These are phyloP conservation scores for Vigna trinervia DNA, from an alignment of 306 rosid species.

Conservation along the genomic window DNA sequence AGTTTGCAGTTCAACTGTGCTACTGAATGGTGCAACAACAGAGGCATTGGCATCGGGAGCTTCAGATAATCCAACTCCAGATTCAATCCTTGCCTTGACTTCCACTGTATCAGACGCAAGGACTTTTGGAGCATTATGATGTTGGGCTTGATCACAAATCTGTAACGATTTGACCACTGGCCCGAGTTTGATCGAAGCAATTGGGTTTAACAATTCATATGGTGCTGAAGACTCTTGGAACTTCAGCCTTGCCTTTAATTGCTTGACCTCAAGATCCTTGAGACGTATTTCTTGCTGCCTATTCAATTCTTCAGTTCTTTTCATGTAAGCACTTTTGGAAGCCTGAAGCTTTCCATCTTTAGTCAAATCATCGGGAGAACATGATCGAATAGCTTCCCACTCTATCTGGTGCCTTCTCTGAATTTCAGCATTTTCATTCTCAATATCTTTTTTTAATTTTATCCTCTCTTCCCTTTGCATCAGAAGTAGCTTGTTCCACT, in stretches of 20 bases:
- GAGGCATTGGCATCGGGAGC: constrained; percentile 42
- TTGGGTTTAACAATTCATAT: constrained; percentile 54
- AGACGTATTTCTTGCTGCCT: constrained; percentile 46
- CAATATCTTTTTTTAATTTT: constrained; percentile 26
- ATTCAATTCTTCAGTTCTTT: constrained; percentile 47
- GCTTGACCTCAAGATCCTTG: constrained; percentile 56
- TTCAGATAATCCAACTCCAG: constrained; percentile 38
- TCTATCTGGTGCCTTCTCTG: constrained; percentile 46
- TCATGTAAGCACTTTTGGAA: constrained; percentile 41
- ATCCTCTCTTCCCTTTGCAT: constrained; percentile 49
- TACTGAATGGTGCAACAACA: constrained; percentile 36
- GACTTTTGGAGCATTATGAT: constrained; percentile 33
- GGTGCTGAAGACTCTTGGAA: constrained; percentile 54
- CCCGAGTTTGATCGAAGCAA: constrained; percentile 34
- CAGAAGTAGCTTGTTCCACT: constrained; percentile 54
- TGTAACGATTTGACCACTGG: constrained; percentile 36
- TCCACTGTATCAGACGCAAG: constrained; percentile 41
- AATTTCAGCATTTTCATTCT: constrained; percentile 50
- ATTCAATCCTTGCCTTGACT: constrained; percentile 37
- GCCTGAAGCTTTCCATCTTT: constrained; percentile 48
- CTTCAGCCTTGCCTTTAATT: constrained; percentile 51
- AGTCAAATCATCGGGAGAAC: constrained; percentile 45
- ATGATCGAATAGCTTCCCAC: constrained; percentile 42
- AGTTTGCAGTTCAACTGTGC: constrained; percentile 33
- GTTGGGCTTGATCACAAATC: constrained; percentile 41